These are phyloP conservation scores for Mycocentrospora acerina DNA, from an alignment of 2,329 filamentous ascomycete species.

Conservation along the genomic window DNA sequence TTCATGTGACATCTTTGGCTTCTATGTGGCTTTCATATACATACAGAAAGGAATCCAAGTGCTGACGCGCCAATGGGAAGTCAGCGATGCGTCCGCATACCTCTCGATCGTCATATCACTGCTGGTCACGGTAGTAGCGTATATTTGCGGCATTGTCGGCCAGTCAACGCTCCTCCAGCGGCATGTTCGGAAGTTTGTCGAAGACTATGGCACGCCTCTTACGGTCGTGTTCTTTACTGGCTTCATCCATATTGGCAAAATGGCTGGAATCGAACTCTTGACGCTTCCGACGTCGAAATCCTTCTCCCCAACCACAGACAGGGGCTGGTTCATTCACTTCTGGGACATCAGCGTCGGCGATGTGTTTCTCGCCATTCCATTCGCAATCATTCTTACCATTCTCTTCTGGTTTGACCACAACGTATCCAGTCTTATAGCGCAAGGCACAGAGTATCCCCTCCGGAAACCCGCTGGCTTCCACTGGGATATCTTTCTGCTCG, in stretches of 20 bases:
- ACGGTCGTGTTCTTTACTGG: slow-evolving; percentile 78
- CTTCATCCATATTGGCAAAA: slow-evolving; percentile 82
- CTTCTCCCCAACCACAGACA: slow-evolving; percentile 74
- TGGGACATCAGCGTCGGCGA: slow-evolving; percentile 74
- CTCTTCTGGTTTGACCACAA: slow-evolving; percentile 92
- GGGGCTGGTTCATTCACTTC: slow-evolving; percentile 77
- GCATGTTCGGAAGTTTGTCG: slow-evolving; percentile 76
- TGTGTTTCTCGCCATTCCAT: slow-evolving; percentile 83
- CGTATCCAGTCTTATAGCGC: slow-evolving; percentile 57
- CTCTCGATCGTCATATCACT: slow-evolving; percentile 75
- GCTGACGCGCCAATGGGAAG: slow-evolving; percentile 70
- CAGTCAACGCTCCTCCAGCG: slow-evolving; percentile 72
- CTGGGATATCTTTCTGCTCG: slow-evolving; percentile 62
- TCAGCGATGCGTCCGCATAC: slow-evolving; percentile 65
- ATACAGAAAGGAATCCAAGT: slow-evolving; percentile 89
- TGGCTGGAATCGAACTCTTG: slow-evolving; percentile 69
- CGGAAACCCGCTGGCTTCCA: slow-evolving; percentile 62
- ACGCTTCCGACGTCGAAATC: slow-evolving; percentile 73
- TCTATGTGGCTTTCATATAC: slow-evolving; percentile 91
- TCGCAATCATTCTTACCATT: slow-evolving; percentile 78
- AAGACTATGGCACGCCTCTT: slow-evolving; percentile 80
- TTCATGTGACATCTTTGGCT: slow-evolving; percentile 90
- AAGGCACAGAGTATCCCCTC: slow-evolving; percentile 58
- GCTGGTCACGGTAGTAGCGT: slow-evolving; percentile 75
- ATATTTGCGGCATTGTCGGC: slow-evolving; percentile 71